Conservation (phyloP, 306 rosid genomes). For the Leucaena leucocephala region DNA sequence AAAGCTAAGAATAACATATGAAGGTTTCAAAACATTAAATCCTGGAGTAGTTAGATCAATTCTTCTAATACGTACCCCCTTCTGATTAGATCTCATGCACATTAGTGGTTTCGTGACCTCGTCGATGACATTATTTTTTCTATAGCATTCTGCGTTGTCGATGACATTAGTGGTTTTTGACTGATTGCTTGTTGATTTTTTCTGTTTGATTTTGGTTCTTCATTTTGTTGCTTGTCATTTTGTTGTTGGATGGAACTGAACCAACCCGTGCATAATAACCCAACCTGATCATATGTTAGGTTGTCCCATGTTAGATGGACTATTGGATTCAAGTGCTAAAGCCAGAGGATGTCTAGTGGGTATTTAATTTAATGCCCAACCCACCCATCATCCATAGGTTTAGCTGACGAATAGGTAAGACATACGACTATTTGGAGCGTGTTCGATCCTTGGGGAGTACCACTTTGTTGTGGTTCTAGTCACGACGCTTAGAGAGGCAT, state of each 20-base stretch:
- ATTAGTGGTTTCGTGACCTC: too few relatives aligned
- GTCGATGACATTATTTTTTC: too few relatives aligned
- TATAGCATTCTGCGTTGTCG: too few relatives aligned
- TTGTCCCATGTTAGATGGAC: not conserved
- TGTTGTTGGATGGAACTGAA: not conserved
- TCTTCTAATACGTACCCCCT: slow-evolving; percentile 95
- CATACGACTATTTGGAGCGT: too few relatives aligned
- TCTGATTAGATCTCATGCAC: slow-evolving; percentile 87
- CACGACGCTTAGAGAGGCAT: too few relatives aligned
- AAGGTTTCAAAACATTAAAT: slow-evolving; percentile 79
- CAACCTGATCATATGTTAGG: not conserved
- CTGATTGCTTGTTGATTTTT: not conserved
- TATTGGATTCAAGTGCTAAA: not conserved
- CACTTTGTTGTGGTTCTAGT: too few relatives aligned
- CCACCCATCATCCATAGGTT: too few relatives aligned
- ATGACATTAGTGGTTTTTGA: not conserved
- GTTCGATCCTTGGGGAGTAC: too few relatives aligned
- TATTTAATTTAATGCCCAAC: not conserved
- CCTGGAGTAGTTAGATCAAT: slow-evolving; percentile 92
- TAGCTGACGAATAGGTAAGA: too few relatives aligned
- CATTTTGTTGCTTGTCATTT: not conserved
- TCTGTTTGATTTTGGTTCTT: not conserved
- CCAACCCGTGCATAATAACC: not conserved
- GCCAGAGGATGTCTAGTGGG: not conserved
- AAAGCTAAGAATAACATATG: slow-evolving; percentile 92